Conservation (phyloP, 2,329 filamentous ascomycete genomes). For the Chaetothyriales sp. region DNA sequence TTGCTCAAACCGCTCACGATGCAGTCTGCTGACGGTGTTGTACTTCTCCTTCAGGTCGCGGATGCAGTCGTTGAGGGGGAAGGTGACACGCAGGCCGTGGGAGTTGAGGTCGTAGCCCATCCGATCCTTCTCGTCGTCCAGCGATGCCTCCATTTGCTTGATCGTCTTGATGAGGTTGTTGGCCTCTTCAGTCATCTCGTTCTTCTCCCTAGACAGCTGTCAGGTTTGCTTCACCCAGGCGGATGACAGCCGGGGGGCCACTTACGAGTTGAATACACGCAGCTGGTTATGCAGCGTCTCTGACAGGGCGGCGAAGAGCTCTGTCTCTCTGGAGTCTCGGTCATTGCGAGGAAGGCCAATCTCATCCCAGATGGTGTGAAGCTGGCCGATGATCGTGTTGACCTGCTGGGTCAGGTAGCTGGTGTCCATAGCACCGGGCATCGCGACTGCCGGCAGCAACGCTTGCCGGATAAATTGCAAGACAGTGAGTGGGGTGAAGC, state of each 20-base stretch:
- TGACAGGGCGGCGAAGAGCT: constrained; percentile 86
- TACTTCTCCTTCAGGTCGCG: constrained; percentile 75
- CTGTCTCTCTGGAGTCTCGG: constrained; percentile 72
- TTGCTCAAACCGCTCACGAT: constrained; percentile 86
- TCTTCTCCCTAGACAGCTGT: constrained; percentile 52
- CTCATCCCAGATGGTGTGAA: constrained; percentile 91
- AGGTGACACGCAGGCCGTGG: constrained; percentile 61
- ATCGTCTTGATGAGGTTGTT: constrained; percentile 72
- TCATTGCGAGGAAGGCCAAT: constrained; percentile 93
- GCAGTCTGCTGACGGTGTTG: constrained; percentile 59
- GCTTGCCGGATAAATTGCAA: constrained; percentile 1
- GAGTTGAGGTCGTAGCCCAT: constrained; percentile 50
- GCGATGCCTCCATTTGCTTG: constrained; percentile 80
- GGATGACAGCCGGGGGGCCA: constrained; percentile 6
- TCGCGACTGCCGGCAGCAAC: constrained; percentile 7
- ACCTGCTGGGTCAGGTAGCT: constrained; percentile 90
- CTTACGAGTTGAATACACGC: constrained; percentile 56
- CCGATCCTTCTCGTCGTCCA: constrained; percentile 58
- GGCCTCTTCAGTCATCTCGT: constrained; percentile 77
- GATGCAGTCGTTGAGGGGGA: constrained; percentile 67
- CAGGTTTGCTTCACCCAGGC: constrained; percentile 2
- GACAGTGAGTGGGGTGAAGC: not conserved
- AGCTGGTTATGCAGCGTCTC: constrained; percentile 86
- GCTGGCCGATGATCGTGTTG: constrained; percentile 78
- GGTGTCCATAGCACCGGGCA: constrained; percentile 54